Evolutionary conservation across 495 filamentous ascomycete genomes (phyloP).

Genomic region (Penicillium cosmopolitanum): DNA sequence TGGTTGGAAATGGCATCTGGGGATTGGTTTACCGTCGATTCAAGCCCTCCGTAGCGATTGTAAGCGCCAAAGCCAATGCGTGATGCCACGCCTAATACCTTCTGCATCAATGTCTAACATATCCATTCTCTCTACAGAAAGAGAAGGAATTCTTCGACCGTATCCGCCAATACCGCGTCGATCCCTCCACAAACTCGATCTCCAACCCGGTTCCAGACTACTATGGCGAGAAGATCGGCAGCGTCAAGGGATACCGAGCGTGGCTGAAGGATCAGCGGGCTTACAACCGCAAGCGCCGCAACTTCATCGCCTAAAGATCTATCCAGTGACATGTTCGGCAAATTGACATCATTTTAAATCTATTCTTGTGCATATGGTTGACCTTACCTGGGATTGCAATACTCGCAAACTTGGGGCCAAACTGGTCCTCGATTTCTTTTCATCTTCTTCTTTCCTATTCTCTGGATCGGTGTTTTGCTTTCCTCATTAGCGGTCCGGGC

Average conservation of each 20-base stretch:
- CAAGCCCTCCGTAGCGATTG: conserved; percentile 66
- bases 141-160: conserved; percentile 89
- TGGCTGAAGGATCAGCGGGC: conserved; percentile 97
- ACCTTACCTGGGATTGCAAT: conserved; percentile 5
- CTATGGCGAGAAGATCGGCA: conserved; percentile 90
- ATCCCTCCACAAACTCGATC: conserved; percentile 71
- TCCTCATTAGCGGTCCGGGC: conserved; percentile 34
- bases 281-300: conserved; percentile 90
- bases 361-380: conserved; percentile 30
- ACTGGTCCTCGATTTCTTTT: conserved; percentile 22
- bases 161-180: conserved; percentile 87
- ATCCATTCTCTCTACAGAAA: conserved; percentile 57
- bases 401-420: conserved; percentile 13
- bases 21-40: conserved; percentile 66
- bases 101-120: neutral
- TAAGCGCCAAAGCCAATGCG: conserved; percentile 38
- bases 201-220: conserved; percentile 75
- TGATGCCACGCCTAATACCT: neutral
- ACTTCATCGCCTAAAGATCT: conserved; percentile 49
- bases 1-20: conserved; percentile 76
- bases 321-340: conserved; percentile 1
- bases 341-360: conserved; percentile 7
- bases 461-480: conserved; percentile 31
- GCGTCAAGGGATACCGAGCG: conserved; percentile 83
- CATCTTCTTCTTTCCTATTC: conserved; percentile 21